Evolutionary conservation across 352 stramenopile species (phyloP), one percentile per base, ranked within the genome.

Genomic region (Globisporangium splendens): DNA sequence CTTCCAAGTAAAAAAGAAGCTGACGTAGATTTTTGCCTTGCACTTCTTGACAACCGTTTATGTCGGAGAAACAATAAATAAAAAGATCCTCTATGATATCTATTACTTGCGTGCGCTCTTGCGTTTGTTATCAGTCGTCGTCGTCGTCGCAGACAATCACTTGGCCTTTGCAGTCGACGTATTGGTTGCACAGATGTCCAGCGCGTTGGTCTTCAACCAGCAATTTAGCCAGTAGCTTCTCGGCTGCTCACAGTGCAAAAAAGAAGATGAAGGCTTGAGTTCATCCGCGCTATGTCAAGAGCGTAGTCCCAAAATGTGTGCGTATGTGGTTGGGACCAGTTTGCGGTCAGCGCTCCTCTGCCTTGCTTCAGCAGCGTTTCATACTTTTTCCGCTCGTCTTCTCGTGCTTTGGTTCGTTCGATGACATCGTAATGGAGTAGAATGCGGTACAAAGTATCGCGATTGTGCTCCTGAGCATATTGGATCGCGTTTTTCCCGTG

Each of bases 181-280:
- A 90, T 56, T 90, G 80, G 38, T 78, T 82, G 17, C 80, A 67
- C 48, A 90, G 44, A 50, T 86, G 75, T 0, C 77, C 75, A 13
- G 68, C 72, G 20, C 72, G 75, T 50, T 72, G 60, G 17, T 88
- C 73, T 20, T 87, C 66, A 8, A 88, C 68, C 3, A 69, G 65
- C 7, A 84, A 70, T 0, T 68, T 69, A 0, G 63, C 62, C 18
- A 85, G 65, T 5, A 90, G 66, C 46, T 72, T 60, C 24, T 79
- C 68, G 12, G 76, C 80, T 89, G 50, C 22, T 21, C 20, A 35
- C 1, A 35, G 28, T 68, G 24, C 24, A 51, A 3, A 44, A 0
- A 44, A 2, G 11, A 8, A 43, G 38, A 43, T 4, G 11, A 13
- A 43, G 38, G n/a, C n/a, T 44, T 15, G 39, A 44, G 39, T 18